phyloP scores from a whole-genome alignment of 176 grass and related monocot genomes.

The Miscanthus lutarioriparius region DNA sequence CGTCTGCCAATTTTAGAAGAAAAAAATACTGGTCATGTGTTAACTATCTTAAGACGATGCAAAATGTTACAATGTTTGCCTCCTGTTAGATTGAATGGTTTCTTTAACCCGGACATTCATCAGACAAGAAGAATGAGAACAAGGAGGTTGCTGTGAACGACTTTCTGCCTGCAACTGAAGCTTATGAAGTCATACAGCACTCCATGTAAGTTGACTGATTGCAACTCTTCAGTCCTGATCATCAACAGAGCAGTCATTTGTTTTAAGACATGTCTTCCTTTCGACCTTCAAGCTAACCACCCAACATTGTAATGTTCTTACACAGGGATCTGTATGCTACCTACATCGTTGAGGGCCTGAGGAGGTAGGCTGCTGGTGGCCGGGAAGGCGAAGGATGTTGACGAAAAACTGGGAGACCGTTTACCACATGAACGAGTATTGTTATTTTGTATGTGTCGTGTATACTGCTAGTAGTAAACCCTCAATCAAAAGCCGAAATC shows the following conservation, averaged over 20 bases:
- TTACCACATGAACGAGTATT: constrained; percentile 1
- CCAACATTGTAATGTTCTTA: neutral
- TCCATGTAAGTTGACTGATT: constrained; percentile 65
- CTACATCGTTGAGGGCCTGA: constrained; percentile 86
- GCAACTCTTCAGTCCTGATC: neutral
- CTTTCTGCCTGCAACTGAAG: constrained; percentile 66
- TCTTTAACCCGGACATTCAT: constrained; percentile 33
- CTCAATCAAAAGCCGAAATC: neutral
- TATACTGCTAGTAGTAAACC: constrained; percentile 11
- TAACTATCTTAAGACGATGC: neutral
- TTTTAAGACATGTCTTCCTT: neutral
- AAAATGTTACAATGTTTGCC: neutral
- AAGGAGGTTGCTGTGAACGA: constrained; percentile 97
- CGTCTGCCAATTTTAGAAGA: neutral
- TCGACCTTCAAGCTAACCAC: neutral
- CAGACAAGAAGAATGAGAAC: constrained; percentile 99
- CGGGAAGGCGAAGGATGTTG: constrained; percentile 35
- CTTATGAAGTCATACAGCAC: constrained; percentile 71
- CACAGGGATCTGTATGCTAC: constrained; percentile 91
- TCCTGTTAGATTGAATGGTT: constrained; percentile 18
- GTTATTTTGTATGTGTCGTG: constrained; percentile 27
- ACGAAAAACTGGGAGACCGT: constrained; percentile 25
- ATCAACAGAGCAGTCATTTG: neutral
- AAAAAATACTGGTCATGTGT: neutral
- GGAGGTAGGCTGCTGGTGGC: constrained; percentile 52